A percentile compares a stretch with the other conserved stretches of the same genome.
These are phyloP conservation scores for Dimocarpus longan DNA, from an alignment of 345 rosid species.

Conservation along the genomic window DNA sequence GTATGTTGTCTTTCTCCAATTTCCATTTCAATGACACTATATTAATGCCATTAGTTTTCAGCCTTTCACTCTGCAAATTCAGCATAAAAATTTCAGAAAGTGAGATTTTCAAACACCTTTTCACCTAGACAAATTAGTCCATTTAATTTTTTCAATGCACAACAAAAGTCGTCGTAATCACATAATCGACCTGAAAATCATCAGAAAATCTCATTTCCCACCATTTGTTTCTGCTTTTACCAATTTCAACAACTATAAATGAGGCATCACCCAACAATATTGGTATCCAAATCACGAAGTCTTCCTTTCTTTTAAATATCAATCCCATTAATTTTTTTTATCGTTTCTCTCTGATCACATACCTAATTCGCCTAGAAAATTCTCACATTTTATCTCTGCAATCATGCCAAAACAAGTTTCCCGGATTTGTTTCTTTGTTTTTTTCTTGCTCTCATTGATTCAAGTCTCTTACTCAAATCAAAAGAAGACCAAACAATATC, in stretches of 20 bases:
- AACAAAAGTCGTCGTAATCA: not conserved
- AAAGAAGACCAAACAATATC: not conserved
- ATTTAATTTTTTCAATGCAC: not conserved
- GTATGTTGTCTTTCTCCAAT: not conserved
- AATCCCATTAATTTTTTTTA: not conserved
- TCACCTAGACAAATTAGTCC: not conserved
- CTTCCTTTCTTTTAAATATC: not conserved
- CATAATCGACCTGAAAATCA: not conserved
- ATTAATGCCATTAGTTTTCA: conserved; percentile 13
- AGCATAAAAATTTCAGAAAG: not conserved
- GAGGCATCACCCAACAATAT: not conserved
- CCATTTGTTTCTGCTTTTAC: not conserved
- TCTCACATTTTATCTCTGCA: not conserved
- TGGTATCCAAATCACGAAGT: not conserved
- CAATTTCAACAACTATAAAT: not conserved
- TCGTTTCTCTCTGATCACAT: not conserved
- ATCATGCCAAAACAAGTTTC: conserved; percentile 17
- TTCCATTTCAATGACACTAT: not conserved
- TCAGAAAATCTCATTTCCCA: no score
- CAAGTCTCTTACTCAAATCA: not conserved
- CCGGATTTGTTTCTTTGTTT: conserved; percentile 2
- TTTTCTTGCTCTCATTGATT: conserved; percentile 12
- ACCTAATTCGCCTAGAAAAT: not conserved
- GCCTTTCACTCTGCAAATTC: conserved; percentile 7
- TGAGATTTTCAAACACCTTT: not conserved